These are phyloP conservation scores for Anthracocystis setariae DNA, from an alignment of 1,284 basidiomycete species.

Conservation along the genomic window DNA sequence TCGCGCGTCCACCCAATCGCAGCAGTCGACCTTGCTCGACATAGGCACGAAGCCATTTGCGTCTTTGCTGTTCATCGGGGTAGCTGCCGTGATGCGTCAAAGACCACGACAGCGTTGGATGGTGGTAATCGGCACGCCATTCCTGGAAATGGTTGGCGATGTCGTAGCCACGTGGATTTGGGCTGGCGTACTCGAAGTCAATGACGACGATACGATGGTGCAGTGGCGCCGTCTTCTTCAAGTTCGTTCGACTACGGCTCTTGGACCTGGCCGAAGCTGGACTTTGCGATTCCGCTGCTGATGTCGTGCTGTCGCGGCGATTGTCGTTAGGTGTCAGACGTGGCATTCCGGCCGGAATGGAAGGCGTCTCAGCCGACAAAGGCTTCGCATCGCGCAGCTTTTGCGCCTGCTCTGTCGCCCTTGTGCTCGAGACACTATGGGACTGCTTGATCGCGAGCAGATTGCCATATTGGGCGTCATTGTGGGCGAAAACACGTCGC, in stretches of 20 bases:
- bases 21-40: conserved; percentile 63
- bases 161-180: conserved; percentile 62
- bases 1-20: conserved; percentile 46
- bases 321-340: conserved; percentile 27
- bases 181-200: conserved; percentile 64
- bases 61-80: conserved; percentile 54
- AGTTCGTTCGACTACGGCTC: conserved; percentile 29
- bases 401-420: conserved; percentile 18
- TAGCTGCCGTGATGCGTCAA: conserved; percentile 57
- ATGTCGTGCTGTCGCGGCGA: conserved; percentile 29
- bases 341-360: conserved; percentile 53
- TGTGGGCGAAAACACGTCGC: conserved; percentile 63
- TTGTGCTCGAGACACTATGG: conserved; percentile 2
- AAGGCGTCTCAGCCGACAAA: conserved; percentile 23
- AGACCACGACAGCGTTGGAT: conserved; percentile 56
- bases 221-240: conserved; percentile 38
- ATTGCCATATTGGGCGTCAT: conserved; percentile 65
- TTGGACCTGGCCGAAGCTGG: conserved; percentile 33
- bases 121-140: conserved; percentile 64
- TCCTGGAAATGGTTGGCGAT: conserved; percentile 67
- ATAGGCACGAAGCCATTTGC: conserved; percentile 64
- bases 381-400: conserved; percentile 23
- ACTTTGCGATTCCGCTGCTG: conserved; percentile 21
- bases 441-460: conserved; percentile 55
- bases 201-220: conserved; percentile 65